A percentile compares a stretch with the other conserved stretches of the same genome.
These are phyloP conservation scores for Neoboletus brunneissimus DNA, from an alignment of 768 basidiomycete species.

Conservation along the genomic window DNA sequence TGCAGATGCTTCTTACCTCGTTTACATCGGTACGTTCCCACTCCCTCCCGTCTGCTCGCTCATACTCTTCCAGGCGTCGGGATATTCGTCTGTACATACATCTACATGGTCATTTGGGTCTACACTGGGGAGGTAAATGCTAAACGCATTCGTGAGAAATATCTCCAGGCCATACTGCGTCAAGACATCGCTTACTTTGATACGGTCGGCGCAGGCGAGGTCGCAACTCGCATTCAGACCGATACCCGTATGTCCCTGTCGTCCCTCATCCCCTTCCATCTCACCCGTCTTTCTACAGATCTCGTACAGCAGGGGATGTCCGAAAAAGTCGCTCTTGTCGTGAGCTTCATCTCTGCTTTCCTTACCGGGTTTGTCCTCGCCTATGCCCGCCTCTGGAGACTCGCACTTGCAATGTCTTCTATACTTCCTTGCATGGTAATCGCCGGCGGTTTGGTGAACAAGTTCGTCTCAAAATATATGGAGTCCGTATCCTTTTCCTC, in stretches of 20 bases:
- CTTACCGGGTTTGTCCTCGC: conserved; percentile 76
- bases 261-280: not conserved
- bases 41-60: not conserved
- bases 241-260: conserved; percentile 61
- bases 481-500: conserved; percentile 46
- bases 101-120: conserved; percentile 68
- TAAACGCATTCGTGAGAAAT: conserved; percentile 79
- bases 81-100: conserved; percentile 70
- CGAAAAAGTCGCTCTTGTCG: conserved; percentile 78
- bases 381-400: conserved; percentile 68
- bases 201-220: conserved; percentile 87
- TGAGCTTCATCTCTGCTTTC: conserved; percentile 68
- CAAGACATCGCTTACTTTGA: conserved; percentile 92
- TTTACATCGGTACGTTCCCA: conserved; percentile 54
- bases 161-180: conserved; percentile 75
- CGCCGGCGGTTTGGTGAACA: conserved; percentile 71
- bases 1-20: conserved; percentile 60
- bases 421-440: conserved; percentile 83
- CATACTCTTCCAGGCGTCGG: conserved; percentile 52
- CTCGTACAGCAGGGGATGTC: conserved; percentile 88
- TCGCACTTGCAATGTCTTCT: conserved; percentile 78
- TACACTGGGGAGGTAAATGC: conserved; percentile 80
- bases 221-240: conserved; percentile 89
- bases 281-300: conserved; percentile 42
- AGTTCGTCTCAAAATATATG: conserved; percentile 58